Percentiles rank a stretch among this genome's conserved stretches.
These are phyloP conservation scores for Raffaelea albimanens DNA, from an alignment of 2,329 filamentous ascomycete species.

Conservation along the genomic window DNA sequence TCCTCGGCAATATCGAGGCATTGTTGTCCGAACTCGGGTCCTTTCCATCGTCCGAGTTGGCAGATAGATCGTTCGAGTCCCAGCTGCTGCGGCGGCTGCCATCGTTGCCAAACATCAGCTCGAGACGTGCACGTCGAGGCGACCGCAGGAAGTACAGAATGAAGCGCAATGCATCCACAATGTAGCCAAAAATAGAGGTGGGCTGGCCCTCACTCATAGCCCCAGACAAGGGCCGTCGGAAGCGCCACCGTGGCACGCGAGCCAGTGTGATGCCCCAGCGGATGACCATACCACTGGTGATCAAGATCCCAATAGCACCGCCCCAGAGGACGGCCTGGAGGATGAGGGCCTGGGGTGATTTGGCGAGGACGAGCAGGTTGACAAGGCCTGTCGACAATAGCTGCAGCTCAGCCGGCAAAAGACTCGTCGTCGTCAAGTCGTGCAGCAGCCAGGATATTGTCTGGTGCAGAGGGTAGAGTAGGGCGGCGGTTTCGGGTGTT, in stretches of 20 bases:
- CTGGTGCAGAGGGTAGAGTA: slow-evolving; percentile 74
- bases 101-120: slow-evolving; percentile 22
- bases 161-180: slow-evolving; percentile 13
- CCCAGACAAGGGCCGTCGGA: slow-evolving; percentile 47
- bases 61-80: slow-evolving; percentile 22
- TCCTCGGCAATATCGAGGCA: no score
- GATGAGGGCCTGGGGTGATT: slow-evolving; percentile 74
- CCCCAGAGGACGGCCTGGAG: slow-evolving; percentile 79
- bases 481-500: slow-evolving; percentile 19
- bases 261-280: slow-evolving; percentile 79
- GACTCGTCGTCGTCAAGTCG: slow-evolving; percentile 78
- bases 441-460: slow-evolving; percentile 64
- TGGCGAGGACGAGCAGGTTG: slow-evolving; percentile 67
- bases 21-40: no score
- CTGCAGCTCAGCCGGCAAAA: slow-evolving; percentile 79
- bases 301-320: slow-evolving; percentile 67
- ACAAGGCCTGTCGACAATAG: slow-evolving; percentile 75
- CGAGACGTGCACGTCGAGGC: slow-evolving; percentile 17
- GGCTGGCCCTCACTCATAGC: slow-evolving; percentile 26
- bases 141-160: slow-evolving; percentile 26
- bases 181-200: slow-evolving; percentile 26
- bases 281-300: slow-evolving; percentile 65
- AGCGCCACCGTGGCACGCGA: slow-evolving; percentile 84
- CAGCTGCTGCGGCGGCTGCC: no score
- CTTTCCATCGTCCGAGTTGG: slow-evolving; percentile 21